Conservation (phyloP, 106 monocot genomes). For the Acanthochlamys bracteata region DNA sequence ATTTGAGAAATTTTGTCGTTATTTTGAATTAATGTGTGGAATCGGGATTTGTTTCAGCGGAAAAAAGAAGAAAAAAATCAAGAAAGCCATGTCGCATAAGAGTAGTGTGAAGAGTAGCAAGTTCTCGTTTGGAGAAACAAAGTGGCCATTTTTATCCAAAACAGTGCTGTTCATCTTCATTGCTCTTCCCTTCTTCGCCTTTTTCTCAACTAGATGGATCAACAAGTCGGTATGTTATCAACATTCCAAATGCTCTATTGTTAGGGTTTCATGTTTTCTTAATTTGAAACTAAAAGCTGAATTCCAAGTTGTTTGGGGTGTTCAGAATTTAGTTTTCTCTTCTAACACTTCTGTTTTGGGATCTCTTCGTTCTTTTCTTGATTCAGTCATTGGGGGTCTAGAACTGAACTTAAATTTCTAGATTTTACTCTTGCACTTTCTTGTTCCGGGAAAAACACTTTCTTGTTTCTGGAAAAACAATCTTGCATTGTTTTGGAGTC, state of each 20-base stretch:
- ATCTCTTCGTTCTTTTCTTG: background rate
- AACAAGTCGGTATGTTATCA: background rate
- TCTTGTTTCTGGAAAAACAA: no score
- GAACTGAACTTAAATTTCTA: no score
- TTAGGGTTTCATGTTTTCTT: background rate
- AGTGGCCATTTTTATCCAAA: background rate
- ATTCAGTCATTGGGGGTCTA: background rate
- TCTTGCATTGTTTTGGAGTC: no score
- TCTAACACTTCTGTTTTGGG: background rate
- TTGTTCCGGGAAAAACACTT: no score
- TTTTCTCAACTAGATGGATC: constrained; percentile 22
- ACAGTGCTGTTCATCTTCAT: constrained; percentile 9
- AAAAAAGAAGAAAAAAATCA: no score
- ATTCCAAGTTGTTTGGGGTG: background rate
- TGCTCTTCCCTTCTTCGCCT: constrained; percentile 15
- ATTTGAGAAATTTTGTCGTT: no score
- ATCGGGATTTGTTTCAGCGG: no score
- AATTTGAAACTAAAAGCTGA: background rate
- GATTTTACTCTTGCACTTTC: no score
- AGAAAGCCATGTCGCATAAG: background rate
- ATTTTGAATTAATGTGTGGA: no score
- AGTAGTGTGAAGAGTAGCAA: background rate
- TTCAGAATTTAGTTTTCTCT: no score
- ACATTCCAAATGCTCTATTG: background rate
- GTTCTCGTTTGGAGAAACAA: background rate